These are phyloP conservation scores for Pichia sp. DNA, from an alignment of 1,139 yeast genomes.

Conservation along the genomic window DNA sequence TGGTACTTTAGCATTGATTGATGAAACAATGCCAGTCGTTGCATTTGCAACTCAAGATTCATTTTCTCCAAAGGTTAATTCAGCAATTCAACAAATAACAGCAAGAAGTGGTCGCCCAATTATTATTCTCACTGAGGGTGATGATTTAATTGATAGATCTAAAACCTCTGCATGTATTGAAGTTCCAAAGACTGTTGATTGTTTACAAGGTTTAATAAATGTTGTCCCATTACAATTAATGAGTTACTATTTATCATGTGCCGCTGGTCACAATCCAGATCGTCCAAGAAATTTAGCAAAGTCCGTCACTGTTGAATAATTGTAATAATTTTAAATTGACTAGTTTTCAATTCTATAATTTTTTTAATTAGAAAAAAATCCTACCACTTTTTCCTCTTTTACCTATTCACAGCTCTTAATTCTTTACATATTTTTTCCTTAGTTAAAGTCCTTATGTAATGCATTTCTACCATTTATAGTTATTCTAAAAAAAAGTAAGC, in stretches of 20 bases:
- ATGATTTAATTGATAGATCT: slow-evolving; percentile 47
- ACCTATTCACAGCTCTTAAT: background rate
- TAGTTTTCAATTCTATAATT: background rate
- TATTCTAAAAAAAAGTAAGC: too few relatives aligned
- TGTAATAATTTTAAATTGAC: background rate
- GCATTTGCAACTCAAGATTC: slow-evolving; percentile 98
- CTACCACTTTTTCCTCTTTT: background rate
- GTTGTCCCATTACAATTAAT: slow-evolving; percentile 93
- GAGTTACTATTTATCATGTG: slow-evolving; percentile 95
- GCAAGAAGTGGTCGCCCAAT: slow-evolving; percentile 98
- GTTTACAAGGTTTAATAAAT: slow-evolving; percentile 92
- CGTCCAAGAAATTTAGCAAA: slow-evolving; percentile 99
- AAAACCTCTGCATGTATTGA: slow-evolving; percentile 66
- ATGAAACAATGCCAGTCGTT: slow-evolving; percentile 86
- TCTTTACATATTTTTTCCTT: background rate
- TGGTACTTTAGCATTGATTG: slow-evolving; percentile 96
- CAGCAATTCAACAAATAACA: slow-evolving; percentile 93
- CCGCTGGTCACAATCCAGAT: slow-evolving; percentile 94
- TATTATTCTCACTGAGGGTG: slow-evolving; percentile 86
- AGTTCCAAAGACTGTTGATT: slow-evolving; percentile 94
- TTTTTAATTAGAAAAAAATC: too few relatives aligned
- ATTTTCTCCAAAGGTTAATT: slow-evolving; percentile 90
- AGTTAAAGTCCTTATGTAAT: background rate
- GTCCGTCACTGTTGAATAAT: slow-evolving; percentile 88
- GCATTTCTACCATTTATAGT: background rate